Evolutionary conservation across 78 protist species (phyloP).

Genomic region (Dictyostelium firmibasis): DNA sequence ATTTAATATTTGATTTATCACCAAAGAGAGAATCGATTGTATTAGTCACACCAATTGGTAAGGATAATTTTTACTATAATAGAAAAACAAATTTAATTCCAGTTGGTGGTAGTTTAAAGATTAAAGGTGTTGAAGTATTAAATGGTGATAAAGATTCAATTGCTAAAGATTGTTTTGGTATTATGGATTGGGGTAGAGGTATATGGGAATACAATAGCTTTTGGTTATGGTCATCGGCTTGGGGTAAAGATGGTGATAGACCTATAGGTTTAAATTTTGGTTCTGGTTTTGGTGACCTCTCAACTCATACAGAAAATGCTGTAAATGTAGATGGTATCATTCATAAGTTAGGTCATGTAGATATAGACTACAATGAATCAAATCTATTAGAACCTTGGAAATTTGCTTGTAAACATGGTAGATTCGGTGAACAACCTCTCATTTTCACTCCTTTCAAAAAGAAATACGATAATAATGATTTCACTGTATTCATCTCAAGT

Average conservation of each 20-base stretch:
- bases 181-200: conserved; percentile 70
- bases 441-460: conserved; percentile 41
- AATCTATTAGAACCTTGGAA: conserved; percentile 32
- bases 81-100: conserved; percentile 57
- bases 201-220: conserved; percentile 49
- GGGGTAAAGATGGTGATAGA: conserved; percentile 22
- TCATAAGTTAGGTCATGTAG: conserved; percentile 49
- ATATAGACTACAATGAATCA: conserved; percentile 4
- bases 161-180: conserved; percentile 17
- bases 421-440: conserved; percentile 38
- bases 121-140: conserved; percentile 11
- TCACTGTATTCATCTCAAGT: conserved; percentile 3
- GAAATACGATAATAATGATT: conserved; percentile 28
- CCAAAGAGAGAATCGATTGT: conserved; percentile 46
- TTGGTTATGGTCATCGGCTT: conserved; percentile 50
- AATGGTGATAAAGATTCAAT: neutral
- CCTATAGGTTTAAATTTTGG: conserved; percentile 62
- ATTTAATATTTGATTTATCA: conserved; percentile 23
- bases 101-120: conserved; percentile 20
- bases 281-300: conserved; percentile 38
- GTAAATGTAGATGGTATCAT: conserved; percentile 36
- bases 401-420: conserved; percentile 63
- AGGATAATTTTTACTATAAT: conserved; percentile 54
- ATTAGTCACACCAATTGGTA: conserved; percentile 65
- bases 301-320: conserved; percentile 64